Percentiles rank a stretch among this genome's conserved stretches.
Conservation (phyloP, 805 yeast species). For the Wickerhamomyces sydowiorum region DNA sequence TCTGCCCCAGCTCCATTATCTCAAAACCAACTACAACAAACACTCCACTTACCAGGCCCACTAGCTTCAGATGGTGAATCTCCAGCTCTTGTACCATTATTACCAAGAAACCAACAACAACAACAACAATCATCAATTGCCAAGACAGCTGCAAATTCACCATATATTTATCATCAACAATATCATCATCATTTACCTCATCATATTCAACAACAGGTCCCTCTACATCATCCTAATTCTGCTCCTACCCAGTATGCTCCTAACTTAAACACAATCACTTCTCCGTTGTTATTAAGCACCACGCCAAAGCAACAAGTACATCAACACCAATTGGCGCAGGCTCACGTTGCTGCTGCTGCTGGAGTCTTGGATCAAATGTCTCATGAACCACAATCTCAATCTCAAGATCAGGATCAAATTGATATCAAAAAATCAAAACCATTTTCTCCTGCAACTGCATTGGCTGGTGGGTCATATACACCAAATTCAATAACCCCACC, state of each 20-base stretch:
- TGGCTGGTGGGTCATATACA: slow-evolving; percentile 10
- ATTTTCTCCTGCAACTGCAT: slow-evolving; percentile 20
- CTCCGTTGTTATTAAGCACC: slow-evolving; percentile 56
- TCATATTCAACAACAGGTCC: slow-evolving; percentile 35
- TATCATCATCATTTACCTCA: slow-evolving; percentile 3
- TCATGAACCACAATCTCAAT: slow-evolving; percentile 3
- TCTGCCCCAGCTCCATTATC: slow-evolving; percentile 1
- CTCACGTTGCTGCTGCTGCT: slow-evolving; percentile 26
- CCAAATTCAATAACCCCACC: too few species aligned
- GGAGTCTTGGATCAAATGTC: slow-evolving; percentile 14
- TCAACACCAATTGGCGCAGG: slow-evolving; percentile 26
- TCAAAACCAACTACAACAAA: not conserved
- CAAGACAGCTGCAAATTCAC: slow-evolving; percentile 9
- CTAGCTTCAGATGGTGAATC: slow-evolving; percentile 13
- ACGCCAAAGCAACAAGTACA: slow-evolving; percentile 26
- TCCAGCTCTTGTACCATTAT: slow-evolving; percentile 35
- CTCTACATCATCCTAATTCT: slow-evolving; percentile 59
- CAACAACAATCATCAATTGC: slow-evolving; percentile 12
- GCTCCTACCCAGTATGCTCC: slow-evolving; percentile 71
- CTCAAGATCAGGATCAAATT: not conserved
- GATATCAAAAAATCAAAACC: slow-evolving; percentile 10
- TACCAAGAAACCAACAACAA: slow-evolving; percentile 28
- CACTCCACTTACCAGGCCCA: not conserved
- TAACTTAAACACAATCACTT: slow-evolving; percentile 55
- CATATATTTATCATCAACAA: slow-evolving; percentile 7